Conservation (phyloP, 305 asterid genomes). For the Fraxinus xanthoxyloides region DNA sequence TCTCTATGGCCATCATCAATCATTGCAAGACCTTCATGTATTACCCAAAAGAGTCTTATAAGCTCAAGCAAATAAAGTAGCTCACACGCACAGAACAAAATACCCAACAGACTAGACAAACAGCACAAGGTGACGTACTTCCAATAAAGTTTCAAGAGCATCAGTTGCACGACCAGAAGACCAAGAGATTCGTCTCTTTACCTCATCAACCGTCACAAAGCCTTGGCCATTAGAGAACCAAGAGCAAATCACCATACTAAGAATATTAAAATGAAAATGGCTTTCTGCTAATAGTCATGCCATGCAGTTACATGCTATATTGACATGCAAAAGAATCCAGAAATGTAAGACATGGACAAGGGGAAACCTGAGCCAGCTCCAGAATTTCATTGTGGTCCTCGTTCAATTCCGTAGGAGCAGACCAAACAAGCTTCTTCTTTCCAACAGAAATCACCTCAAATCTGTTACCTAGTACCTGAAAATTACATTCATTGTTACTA, state of each 20-base stretch:
- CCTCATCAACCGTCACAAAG: slow-evolving; percentile 85
- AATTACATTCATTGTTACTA: background rate
- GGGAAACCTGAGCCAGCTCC: slow-evolving; percentile 89
- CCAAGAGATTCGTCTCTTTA: slow-evolving; percentile 80
- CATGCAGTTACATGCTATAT: background rate
- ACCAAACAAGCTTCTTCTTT: slow-evolving; percentile 78
- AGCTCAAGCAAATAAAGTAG: background rate
- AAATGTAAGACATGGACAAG: slow-evolving; percentile 14
- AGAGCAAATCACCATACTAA: background rate
- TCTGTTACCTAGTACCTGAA: slow-evolving; percentile 86
- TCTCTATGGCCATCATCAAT: slow-evolving; percentile 89
- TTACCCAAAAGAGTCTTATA: slow-evolving; percentile 7
- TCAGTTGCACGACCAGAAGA: slow-evolving; percentile 89
- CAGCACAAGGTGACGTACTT: slow-evolving; percentile 44
- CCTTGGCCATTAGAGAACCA: slow-evolving; percentile 67
- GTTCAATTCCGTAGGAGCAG: slow-evolving; percentile 93
- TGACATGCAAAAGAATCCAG: background rate
- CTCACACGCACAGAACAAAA: background rate
- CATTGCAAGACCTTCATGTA: slow-evolving; percentile 95
- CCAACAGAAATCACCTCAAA: slow-evolving; percentile 90
- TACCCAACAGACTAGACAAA: background rate
- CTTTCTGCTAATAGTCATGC: background rate
- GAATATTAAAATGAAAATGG: background rate
- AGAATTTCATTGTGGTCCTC: slow-evolving; percentile 90
- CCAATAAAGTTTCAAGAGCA: slow-evolving; percentile 85